Conservation (phyloP, 2,329 filamentous ascomycete species). For the Claviceps digitariae region DNA sequence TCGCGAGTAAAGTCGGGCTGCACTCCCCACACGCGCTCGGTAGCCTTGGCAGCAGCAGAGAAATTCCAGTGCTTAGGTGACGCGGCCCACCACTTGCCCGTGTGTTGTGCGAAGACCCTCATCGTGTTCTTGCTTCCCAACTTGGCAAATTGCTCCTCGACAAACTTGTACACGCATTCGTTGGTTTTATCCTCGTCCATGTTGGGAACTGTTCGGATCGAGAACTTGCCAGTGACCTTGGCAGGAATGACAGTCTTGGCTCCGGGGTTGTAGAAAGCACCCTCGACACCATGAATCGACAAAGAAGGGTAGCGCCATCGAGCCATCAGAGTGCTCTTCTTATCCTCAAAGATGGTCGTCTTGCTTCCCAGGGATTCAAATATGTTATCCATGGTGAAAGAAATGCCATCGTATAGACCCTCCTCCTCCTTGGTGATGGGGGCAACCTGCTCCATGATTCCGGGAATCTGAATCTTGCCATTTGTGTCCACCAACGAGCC, state of each 20-base stretch:
- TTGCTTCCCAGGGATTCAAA: slow-evolving; percentile 82
- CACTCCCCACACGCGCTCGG: slow-evolving; percentile 85
- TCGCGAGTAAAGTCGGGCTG: slow-evolving; percentile 92
- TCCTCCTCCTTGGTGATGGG: slow-evolving; percentile 78
- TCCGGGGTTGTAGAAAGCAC: slow-evolving; percentile 82
- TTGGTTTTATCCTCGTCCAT: slow-evolving; percentile 93
- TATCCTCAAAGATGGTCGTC: slow-evolving; percentile 76
- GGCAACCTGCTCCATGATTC: slow-evolving; percentile 85
- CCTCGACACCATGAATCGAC: slow-evolving; percentile 88
- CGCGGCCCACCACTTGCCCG: slow-evolving; percentile 97
- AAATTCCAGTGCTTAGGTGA: slow-evolving; percentile 99
- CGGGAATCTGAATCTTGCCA: slow-evolving; percentile 90
- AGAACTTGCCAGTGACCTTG: slow-evolving; percentile 97
- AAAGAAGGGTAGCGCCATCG: slow-evolving; percentile 92
- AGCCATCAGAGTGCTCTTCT: slow-evolving; percentile 87
- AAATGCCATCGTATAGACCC: slow-evolving; percentile 73
- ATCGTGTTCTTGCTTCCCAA: slow-evolving; percentile 85
- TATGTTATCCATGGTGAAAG: slow-evolving; percentile 92
- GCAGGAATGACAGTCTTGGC: slow-evolving; percentile 98
- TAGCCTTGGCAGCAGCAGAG: slow-evolving; percentile 84
- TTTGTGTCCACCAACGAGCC: slow-evolving; percentile 74
- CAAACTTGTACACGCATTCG: slow-evolving; percentile 67
- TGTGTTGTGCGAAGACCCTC: slow-evolving; percentile 71
- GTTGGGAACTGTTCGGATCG: slow-evolving; percentile 90
- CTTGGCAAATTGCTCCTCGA: slow-evolving; percentile 74